Evolutionary conservation across 2,329 filamentous ascomycete genomes (phyloP).

Genomic region (Chalaropsis ovoidea): DNA sequence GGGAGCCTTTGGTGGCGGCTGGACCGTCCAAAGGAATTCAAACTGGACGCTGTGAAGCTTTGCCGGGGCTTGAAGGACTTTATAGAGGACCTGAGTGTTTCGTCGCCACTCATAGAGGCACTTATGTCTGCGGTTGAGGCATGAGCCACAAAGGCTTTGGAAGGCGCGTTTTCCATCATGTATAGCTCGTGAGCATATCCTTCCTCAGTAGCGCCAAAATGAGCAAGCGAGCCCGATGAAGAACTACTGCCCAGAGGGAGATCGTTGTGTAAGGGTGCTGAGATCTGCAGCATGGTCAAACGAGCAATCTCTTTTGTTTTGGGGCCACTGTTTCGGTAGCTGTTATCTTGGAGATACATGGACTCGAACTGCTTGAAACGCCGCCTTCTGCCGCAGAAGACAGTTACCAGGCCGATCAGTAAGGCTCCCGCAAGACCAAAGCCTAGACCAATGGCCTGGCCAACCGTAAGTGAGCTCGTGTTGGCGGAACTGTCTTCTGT

Average conservation of each 20-base stretch:
- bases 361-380: conserved; percentile 35
- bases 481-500: conserved; percentile 19
- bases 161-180: conserved; percentile 26
- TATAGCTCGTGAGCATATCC: conserved; percentile 16
- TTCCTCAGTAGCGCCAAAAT: conserved; percentile 23
- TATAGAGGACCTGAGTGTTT: neutral
- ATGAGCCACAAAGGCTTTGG: conserved; percentile 25
- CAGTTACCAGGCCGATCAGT: conserved; percentile 40
- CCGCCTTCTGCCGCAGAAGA: conserved; percentile 37
- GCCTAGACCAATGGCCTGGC: conserved; percentile 49
- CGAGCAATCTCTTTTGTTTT: conserved; percentile 32
- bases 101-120: neutral
- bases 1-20: conserved; percentile 18
- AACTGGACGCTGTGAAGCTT: neutral
- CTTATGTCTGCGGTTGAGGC: neutral
- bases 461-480: conserved; percentile 31
- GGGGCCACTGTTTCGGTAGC: conserved; percentile 16
- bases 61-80: conserved; percentile 1
- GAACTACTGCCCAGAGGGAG: conserved; percentile 4
- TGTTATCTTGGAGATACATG: conserved; percentile 34
- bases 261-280: conserved; percentile 33
- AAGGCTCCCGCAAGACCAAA: conserved; percentile 44
- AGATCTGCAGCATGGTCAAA: conserved; percentile 35
- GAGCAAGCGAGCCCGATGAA: conserved; percentile 16
- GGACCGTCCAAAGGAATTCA: neutral